Evolutionary conservation across 257 asterid genomes (phyloP).

Genomic region (Ilex asprella): DNA sequence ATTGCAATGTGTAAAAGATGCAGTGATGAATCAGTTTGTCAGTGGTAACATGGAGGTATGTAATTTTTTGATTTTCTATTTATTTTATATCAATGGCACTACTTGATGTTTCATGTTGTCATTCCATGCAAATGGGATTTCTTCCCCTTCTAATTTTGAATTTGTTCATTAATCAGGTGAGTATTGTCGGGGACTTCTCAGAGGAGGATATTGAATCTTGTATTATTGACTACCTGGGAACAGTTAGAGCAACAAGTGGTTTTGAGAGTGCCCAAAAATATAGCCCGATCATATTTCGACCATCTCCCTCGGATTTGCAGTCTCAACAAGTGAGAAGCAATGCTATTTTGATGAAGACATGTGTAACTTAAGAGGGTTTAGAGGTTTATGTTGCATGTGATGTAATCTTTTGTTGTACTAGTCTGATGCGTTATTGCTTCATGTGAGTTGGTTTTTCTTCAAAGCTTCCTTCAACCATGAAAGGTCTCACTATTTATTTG

Average conservation of each 20-base stretch:
- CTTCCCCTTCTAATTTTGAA: slow-evolving; percentile 14
- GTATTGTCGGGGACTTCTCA: slow-evolving; percentile 95
- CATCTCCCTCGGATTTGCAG: slow-evolving; percentile 64
- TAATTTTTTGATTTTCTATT: slow-evolving; percentile 12
- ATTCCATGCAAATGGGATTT: slow-evolving; percentile 3
- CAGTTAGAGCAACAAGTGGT: slow-evolving; percentile 68
- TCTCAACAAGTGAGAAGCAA: slow-evolving; percentile 71
- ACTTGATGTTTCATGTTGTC: slow-evolving; percentile 7
- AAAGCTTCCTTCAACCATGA: not conserved
- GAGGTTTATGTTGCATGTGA: not conserved
- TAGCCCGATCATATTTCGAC: slow-evolving; percentile 66
- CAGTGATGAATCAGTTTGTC: slow-evolving; percentile 92
- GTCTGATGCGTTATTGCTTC: no score
- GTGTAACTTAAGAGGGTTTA: slow-evolving; percentile 12
- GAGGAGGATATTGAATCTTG: slow-evolving; percentile 95
- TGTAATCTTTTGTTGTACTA: slow-evolving; percentile 4
- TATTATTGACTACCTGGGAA: slow-evolving; percentile 91
- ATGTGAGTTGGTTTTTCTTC: no score
- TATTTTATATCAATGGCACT: not conserved
- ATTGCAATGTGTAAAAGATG: slow-evolving; percentile 77
- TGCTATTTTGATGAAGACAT: slow-evolving; percentile 7
- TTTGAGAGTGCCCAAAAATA: slow-evolving; percentile 56
- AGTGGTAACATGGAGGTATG: slow-evolving; percentile 94
- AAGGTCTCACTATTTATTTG: slow-evolving; percentile 10
- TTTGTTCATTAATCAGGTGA: slow-evolving; percentile 50